Evolutionary conservation across 2,329 filamentous ascomycete species (phyloP), one percentile per base, ranked within the genome.

Genomic region (Lachnellula suecica): DNA sequence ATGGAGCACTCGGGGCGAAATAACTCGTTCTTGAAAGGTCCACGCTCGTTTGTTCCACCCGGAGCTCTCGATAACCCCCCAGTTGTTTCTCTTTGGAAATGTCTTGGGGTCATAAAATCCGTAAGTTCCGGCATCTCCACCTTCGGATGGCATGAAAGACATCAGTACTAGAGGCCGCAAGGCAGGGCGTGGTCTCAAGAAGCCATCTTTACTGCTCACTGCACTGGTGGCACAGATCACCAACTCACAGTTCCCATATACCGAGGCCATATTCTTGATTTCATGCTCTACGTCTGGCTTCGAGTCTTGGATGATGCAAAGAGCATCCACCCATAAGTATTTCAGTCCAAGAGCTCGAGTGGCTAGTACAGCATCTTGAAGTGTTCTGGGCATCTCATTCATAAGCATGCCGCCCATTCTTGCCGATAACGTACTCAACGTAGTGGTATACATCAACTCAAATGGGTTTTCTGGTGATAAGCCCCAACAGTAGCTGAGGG

Each of bases 281-380:
- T 42, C 20, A n/a, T 24, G 23, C 10, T 42, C 5, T 13, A 13
- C 13, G 15, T 42, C 40, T 4, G 11, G 1, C 2, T 4, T 19
- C 13, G 15, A 11, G 11, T 38, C 44, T 13, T 47, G 44, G 10
- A 35, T 35, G 19, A 47, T 47, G 15, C 44, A 47, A 3, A 47
- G 25, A 24, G 44, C 25, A 17, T 47, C 44, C 6, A 47, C 25
- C 31, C 44, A 38, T 13, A 47, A 25, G n/a, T 46, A 46, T 23
- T 22, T 31, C 6, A 27, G 9, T 2, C 8, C 44, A 17, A 46
- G 44, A 6, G 4, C 8, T 23, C 13, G 19, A 8, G 27, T 34
- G 10, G 22, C 9, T 2, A 7, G 4, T 8, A 24, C 34, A 5
- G 31, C 44, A 31, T 46, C 44, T 9, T 31, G 22, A 8, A 46